phyloP scores from a whole-genome alignment of 805 yeast genomes.

The Pichia membranifaciens region DNA sequence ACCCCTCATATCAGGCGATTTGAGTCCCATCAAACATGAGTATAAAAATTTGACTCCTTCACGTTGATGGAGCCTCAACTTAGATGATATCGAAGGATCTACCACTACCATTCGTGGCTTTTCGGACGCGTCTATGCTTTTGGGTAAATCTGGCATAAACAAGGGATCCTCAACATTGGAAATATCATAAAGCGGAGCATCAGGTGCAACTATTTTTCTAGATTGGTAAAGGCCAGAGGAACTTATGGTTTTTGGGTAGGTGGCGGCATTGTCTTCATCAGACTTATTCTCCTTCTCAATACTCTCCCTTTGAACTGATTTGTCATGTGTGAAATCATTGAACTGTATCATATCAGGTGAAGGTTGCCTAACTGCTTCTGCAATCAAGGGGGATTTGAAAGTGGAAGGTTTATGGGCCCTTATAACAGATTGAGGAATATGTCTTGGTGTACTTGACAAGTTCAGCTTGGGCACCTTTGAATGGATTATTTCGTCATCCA shows the following conservation, averaged over 20 bases:
- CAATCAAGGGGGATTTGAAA: slow-evolving; percentile 1
- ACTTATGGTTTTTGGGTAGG: too few species aligned
- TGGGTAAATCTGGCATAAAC: slow-evolving; percentile 33
- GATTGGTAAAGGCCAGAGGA: too few species aligned
- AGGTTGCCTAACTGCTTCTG: not conserved
- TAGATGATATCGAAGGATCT: slow-evolving; percentile 49
- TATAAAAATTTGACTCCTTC: slow-evolving; percentile 81
- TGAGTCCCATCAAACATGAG: slow-evolving; percentile 72
- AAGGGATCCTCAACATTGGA: slow-evolving; percentile 32
- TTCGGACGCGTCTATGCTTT: slow-evolving; percentile 11
- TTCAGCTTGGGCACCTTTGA: slow-evolving; percentile 7
- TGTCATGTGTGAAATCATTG: not conserved
- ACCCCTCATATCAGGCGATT: slow-evolving; percentile 50
- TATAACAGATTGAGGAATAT: not conserved
- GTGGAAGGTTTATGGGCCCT: not conserved
- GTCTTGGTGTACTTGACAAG: not conserved
- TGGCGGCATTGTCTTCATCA: too few species aligned
- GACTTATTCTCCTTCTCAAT: too few species aligned
- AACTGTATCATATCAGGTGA: not conserved
- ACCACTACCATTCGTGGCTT: slow-evolving; percentile 41
- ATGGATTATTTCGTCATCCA: slow-evolving; percentile 38
- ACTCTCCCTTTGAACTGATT: too few species aligned
- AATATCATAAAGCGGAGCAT: slow-evolving; percentile 36
- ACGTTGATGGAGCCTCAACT: slow-evolving; percentile 76
- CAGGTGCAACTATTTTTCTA: not conserved